Conservation (phyloP, 202 grass and related monocot genomes). For the Digitaria exilis region DNA sequence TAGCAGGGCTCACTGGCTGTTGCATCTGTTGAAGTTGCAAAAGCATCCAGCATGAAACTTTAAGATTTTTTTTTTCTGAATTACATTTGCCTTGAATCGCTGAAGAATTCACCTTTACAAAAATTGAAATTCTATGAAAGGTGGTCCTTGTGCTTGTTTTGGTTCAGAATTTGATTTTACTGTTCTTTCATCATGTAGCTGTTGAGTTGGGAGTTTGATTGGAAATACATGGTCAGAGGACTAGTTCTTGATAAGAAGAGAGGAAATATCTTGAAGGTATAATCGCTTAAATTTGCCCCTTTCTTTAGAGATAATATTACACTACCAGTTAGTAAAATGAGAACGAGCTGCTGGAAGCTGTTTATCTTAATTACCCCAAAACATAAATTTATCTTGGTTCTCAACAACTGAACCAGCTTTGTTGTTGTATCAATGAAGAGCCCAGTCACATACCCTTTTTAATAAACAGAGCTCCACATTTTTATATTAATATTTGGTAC, state of each 20-base stretch:
- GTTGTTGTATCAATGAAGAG: neutral
- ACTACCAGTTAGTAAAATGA: neutral
- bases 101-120: slow-evolving; percentile 3
- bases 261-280: slow-evolving; percentile 99
- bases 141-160: slow-evolving; percentile 20
- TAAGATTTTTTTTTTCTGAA: neutral
- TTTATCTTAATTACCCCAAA: neutral
- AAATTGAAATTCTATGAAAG: slow-evolving; percentile 9
- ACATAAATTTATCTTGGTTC: neutral
- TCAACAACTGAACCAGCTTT: neutral
- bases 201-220: slow-evolving; percentile 90
- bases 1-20: neutral
- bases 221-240: slow-evolving; percentile 99
- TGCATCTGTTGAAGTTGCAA: neutral
- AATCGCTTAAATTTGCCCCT: neutral
- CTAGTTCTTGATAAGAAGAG: slow-evolving; percentile 97
- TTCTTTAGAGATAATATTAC: slow-evolving; percentile 19
- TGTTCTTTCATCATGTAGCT: slow-evolving; percentile 60
- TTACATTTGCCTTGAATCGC: slow-evolving; percentile 23
- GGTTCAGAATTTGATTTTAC: slow-evolving; percentile 33
- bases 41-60: neutral
- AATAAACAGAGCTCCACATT: neutral
- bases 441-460: neutral
- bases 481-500: slow-evolving; percentile 18
- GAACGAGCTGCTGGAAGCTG: slow-evolving; percentile 12